Percentiles rank a stretch among this genome's conserved stretches.
Conservation (phyloP, 768 basidiomycete genomes). For the Rhizopogon salebrosus region DNA sequence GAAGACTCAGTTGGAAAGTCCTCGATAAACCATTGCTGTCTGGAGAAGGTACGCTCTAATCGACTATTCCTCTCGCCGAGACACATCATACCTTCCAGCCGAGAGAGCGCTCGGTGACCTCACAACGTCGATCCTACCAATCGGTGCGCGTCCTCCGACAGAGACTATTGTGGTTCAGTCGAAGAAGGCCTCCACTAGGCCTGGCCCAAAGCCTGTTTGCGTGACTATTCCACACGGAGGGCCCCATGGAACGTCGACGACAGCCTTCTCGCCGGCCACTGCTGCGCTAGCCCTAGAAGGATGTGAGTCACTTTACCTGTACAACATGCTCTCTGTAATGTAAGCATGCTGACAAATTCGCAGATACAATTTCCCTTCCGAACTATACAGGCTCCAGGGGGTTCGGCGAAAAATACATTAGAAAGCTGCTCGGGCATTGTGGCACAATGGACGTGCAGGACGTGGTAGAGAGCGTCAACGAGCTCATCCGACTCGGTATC, state of each 20-base stretch:
- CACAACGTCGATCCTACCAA: slow-evolving; percentile 37
- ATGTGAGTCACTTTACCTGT: slow-evolving; percentile 41
- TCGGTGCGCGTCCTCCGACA: slow-evolving; percentile 44
- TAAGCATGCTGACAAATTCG: background rate
- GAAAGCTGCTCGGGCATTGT: slow-evolving; percentile 49
- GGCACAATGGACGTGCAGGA: slow-evolving; percentile 65
- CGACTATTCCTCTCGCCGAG: background rate
- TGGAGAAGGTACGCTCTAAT: slow-evolving; percentile 31
- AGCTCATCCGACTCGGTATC: slow-evolving; percentile 47
- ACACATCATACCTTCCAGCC: slow-evolving; percentile 27
- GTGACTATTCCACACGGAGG: slow-evolving; percentile 60
- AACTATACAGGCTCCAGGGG: slow-evolving; percentile 70
- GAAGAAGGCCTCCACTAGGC: slow-evolving; percentile 9
- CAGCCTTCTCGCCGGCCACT: slow-evolving; percentile 39
- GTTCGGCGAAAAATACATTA: slow-evolving; percentile 58
- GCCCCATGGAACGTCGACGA: slow-evolving; percentile 47
- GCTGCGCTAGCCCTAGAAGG: slow-evolving; percentile 52
- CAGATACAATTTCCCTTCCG: slow-evolving; percentile 55
- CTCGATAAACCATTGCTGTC: slow-evolving; percentile 40
- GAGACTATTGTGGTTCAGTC: slow-evolving; percentile 51
- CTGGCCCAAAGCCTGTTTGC: slow-evolving; percentile 33
- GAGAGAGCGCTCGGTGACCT: slow-evolving; percentile 36
- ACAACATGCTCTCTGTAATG: background rate
- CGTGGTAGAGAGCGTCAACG: slow-evolving; percentile 47
- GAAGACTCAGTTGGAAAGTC: slow-evolving; percentile 30